Evolutionary conservation across 352 stramenopile species (phyloP).

Genomic region (Phytophthora megakarya): DNA sequence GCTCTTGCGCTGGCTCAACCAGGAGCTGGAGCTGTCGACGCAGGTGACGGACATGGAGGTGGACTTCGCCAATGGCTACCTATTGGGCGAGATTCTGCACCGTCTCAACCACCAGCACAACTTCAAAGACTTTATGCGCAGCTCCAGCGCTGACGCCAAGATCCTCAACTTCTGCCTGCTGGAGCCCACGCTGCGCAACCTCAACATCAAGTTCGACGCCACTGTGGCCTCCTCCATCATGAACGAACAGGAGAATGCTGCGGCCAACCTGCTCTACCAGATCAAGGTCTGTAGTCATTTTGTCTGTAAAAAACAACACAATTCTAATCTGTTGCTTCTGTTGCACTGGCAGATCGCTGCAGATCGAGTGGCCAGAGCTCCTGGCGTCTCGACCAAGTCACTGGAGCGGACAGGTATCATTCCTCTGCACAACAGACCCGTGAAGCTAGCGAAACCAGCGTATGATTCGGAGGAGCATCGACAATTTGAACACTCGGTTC

Average conservation of each 20-base stretch:
- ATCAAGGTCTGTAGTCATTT: conserved; percentile 59
- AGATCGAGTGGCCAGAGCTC: conserved; percentile 47
- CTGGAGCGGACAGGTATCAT: conserved; percentile 50
- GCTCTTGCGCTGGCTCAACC: conserved; percentile 83
- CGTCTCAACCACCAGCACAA: conserved; percentile 91
- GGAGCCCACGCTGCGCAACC: conserved; percentile 71
- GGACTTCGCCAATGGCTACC: conserved; percentile 86
- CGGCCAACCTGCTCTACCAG: conserved; percentile 84
- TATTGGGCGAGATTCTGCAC: conserved; percentile 85
- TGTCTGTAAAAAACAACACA: neutral
- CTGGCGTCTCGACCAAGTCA: conserved; percentile 56
- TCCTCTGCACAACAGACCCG: conserved; percentile 65
- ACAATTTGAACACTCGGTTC: conserved; percentile 74
- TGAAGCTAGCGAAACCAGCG: conserved; percentile 58
- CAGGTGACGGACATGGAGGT: conserved; percentile 66
- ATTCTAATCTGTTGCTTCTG: conserved; percentile 1
- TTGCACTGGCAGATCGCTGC: conserved; percentile 44
- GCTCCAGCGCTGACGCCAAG: conserved; percentile 75
- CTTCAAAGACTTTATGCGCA: conserved; percentile 82
- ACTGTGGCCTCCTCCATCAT: conserved; percentile 80
- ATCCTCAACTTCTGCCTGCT: conserved; percentile 91
- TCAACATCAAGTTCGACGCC: conserved; percentile 83
- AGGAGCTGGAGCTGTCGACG: conserved; percentile 75
- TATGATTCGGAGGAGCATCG: conserved; percentile 63
- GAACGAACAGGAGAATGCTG: conserved; percentile 65